Evolutionary conservation across 176 grass and related monocot genomes (phyloP), one percentile per base, ranked within the genome.

Genomic region (Eleusine indica): DNA sequence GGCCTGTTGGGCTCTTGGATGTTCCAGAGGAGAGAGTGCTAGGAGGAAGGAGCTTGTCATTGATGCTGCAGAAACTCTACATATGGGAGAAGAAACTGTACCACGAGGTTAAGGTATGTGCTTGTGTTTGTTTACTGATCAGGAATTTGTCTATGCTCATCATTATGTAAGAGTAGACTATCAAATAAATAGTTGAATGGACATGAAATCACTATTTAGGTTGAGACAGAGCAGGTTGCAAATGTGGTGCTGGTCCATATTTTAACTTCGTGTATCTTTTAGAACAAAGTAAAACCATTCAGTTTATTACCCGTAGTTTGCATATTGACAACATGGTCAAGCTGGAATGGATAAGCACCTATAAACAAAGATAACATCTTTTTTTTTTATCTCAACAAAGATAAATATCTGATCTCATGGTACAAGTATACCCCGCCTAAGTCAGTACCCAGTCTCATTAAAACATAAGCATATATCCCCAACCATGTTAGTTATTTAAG

Each of bases 21-120:
- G 57, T 38, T 66, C 88, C 87, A 79, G 73, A 72, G 77, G 92
- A 84, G 47, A 93, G 91, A 80, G 77, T 86, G 69, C 51, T 65
- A 65, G 68, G 25, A 25, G 25, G 25, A 25, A 25, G 25, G 25
- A 25, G 25, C 25, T 25, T 25, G 25, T 25, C 25, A 25, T 25
- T 25, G 25, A 25, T 0, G 25, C 25, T 25, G 25, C 25, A 25
- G 25, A 25, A 25, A 25, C 25, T 25, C 25, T 25, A 25, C 25
- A 25, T 25, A 25, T 25, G 25, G 25, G 25, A 25, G 25, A 25
- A 25, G 25, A 25, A 25, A 25, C 25, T 25, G 25, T 25, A 25
- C 25, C 25, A 25, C 25, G 25, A 25, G 25, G 25, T 25, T 25
- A 25, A 25, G 25, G 25, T 25, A 25, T 25, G 25, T 25, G 25